Evolutionary conservation across 2,329 filamentous ascomycete species (phyloP).

Genomic region (Penicillium paneum): DNA sequence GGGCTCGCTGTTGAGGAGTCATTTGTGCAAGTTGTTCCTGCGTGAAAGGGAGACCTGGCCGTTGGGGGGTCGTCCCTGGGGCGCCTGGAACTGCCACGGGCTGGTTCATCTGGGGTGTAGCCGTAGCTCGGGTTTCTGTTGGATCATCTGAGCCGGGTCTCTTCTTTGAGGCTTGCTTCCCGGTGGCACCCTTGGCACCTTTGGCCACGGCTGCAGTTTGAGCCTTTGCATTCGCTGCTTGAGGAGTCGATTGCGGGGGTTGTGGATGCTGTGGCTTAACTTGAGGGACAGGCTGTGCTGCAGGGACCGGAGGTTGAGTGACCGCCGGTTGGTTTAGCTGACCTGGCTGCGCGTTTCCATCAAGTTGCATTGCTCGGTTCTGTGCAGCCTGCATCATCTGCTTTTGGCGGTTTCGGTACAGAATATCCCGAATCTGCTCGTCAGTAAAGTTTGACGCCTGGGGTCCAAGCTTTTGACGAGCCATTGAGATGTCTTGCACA

Average conservation of each 20-base stretch:
- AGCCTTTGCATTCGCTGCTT: slow-evolving; percentile 29
- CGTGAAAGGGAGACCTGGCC: slow-evolving; percentile 26
- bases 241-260: slow-evolving; percentile 27
- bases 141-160: slow-evolving; percentile 47
- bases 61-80: slow-evolving; percentile 19
- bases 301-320: slow-evolving; percentile 21
- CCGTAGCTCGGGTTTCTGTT: slow-evolving; percentile 42
- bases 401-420: slow-evolving; percentile 38
- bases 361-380: slow-evolving; percentile 22
- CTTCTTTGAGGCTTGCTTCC: slow-evolving; percentile 42
- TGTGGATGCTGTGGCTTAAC: slow-evolving; percentile 22
- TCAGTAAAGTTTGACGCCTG: slow-evolving; percentile 38
- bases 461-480: slow-evolving; percentile 36
- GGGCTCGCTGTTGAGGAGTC: slow-evolving; percentile 42
- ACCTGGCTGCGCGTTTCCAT: slow-evolving; percentile 23
- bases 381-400: slow-evolving; percentile 35
- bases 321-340: slow-evolving; percentile 25
- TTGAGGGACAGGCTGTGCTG: slow-evolving; percentile 24
- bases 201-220: slow-evolving; percentile 29
- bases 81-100: slow-evolving; percentile 19
- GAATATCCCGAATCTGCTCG: slow-evolving; percentile 41
- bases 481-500: slow-evolving; percentile 35
- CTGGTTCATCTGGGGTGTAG: slow-evolving; percentile 29
- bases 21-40: slow-evolving; percentile 40
- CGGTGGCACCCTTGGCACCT: slow-evolving; percentile 24